Conservation (phyloP, 2,329 filamentous ascomycete genomes). For the Colletotrichum cereale region DNA sequence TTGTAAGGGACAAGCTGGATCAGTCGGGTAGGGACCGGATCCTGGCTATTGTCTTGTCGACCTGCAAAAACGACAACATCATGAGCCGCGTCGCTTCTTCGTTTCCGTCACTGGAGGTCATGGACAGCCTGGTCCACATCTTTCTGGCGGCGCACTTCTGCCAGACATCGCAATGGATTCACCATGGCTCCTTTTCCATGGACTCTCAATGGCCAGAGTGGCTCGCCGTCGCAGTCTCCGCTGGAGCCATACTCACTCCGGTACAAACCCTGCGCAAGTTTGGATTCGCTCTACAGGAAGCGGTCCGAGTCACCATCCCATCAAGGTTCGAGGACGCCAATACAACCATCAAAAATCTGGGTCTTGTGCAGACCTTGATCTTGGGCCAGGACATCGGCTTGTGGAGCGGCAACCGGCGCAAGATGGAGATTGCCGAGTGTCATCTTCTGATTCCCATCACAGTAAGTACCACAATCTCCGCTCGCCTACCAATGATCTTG, state of each 20-base stretch:
- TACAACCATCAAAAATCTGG: constrained; percentile 58
- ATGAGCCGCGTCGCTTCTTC: constrained; percentile 67
- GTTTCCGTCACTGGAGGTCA: constrained; percentile 70
- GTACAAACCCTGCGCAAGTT: constrained; percentile 71
- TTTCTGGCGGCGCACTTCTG: constrained; percentile 69
- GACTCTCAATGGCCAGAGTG: constrained; percentile 69
- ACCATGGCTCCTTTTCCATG: constrained; percentile 70
- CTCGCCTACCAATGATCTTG: neutral
- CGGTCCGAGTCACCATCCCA: constrained; percentile 55
- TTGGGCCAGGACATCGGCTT: constrained; percentile 63
- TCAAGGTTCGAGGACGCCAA: constrained; percentile 63
- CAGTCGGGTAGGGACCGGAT: constrained; percentile 69
- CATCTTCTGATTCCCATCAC: constrained; percentile 60
- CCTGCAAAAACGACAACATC: constrained; percentile 64
- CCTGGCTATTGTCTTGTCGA: constrained; percentile 72
- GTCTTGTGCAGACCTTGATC: constrained; percentile 63
- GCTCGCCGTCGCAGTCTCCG: constrained; percentile 69
- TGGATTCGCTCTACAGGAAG: constrained; percentile 67
- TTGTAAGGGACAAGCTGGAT: constrained; percentile 59
- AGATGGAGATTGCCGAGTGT: constrained; percentile 69
- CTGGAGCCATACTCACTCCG: constrained; percentile 71
- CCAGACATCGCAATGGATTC: constrained; percentile 71
- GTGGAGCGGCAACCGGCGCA: constrained; percentile 67
- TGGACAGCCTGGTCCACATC: constrained; percentile 72
- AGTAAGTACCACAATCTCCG: constrained; percentile 47